These are phyloP conservation scores for Pyrenophora seminiperda DNA, from an alignment of 2,329 filamentous ascomycete genomes.

Conservation along the genomic window DNA sequence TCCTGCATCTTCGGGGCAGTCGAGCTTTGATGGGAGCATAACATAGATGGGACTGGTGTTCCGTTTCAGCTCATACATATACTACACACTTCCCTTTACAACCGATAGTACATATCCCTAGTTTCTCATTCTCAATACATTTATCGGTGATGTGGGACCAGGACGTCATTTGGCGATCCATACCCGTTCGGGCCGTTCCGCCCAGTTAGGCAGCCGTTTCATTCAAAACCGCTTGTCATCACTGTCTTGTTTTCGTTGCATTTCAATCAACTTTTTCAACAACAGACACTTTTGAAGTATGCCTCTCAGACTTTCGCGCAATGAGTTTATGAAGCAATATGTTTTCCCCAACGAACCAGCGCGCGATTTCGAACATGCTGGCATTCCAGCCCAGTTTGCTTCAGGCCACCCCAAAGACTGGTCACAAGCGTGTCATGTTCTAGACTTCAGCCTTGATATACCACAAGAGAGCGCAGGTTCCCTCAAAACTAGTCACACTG, in stretches of 20 bases:
- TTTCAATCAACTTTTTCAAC: not conserved
- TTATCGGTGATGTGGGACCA: not conserved
- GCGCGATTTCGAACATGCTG: constrained; percentile 22
- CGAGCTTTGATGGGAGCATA: constrained; percentile 31
- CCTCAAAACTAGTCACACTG: constrained; percentile 14
- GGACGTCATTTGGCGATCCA: constrained; percentile 16
- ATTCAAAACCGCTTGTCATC: not conserved
- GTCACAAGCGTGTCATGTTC: constrained; percentile 11
- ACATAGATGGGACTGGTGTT: constrained; percentile 38
- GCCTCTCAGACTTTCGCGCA: constrained; percentile 6
- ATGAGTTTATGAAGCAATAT: constrained; percentile 21
- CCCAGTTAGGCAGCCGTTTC: constrained; percentile 15
- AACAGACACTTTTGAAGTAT: not conserved
- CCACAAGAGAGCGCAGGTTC: not conserved
- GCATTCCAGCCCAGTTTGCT: constrained; percentile 19
- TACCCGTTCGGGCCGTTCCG: constrained; percentile 5
- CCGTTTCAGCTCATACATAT: constrained; percentile 44
- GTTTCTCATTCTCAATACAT: not conserved
- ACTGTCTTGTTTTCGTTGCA: not conserved
- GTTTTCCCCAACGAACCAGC: constrained; percentile 17
- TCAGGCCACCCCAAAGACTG: constrained; percentile 26
- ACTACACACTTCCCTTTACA: too few relatives aligned
- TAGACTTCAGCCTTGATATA: constrained; percentile 18
- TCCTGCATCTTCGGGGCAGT: constrained; percentile 20
- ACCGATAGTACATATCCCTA: not conserved